phyloP scores from a whole-genome alignment of 768 basidiomycete species.

The Trametes cingulata region DNA sequence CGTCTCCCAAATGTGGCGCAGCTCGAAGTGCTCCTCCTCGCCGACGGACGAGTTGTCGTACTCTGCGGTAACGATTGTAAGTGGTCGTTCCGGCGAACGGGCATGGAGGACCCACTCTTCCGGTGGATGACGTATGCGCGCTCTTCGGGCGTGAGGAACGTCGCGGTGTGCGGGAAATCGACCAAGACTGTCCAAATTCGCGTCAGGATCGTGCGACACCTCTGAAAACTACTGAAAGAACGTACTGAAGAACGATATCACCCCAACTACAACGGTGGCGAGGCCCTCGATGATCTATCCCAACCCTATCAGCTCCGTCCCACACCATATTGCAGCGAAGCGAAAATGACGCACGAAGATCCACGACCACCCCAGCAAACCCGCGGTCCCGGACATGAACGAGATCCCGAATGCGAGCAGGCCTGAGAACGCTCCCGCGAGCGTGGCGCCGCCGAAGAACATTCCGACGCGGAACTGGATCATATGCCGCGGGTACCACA shows the following conservation, averaged over 20 bases:
- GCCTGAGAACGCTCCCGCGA: conserved; percentile 28
- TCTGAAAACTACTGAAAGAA: neutral
- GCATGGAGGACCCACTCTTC: neutral
- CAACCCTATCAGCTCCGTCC: neutral
- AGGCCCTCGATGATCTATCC: conserved; percentile 63
- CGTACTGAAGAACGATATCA: conserved; percentile 35
- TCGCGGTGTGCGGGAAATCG: conserved; percentile 60
- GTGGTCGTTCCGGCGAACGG: neutral
- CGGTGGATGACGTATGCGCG: conserved; percentile 44
- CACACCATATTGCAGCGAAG: no score
- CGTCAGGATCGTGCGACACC: neutral
- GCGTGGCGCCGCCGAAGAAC: conserved; percentile 29
- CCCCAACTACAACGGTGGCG: conserved; percentile 54
- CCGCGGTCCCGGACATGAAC: conserved; percentile 34
- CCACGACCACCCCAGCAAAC: conserved; percentile 33
- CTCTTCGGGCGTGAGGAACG: conserved; percentile 62
- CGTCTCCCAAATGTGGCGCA: conserved; percentile 54
- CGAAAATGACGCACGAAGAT: conserved; percentile 28
- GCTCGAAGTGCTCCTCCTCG: conserved; percentile 61
- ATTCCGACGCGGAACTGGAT: conserved; percentile 28
- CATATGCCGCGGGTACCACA: conserved; percentile 31
- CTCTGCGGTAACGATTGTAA: conserved; percentile 43
- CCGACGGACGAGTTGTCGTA: conserved; percentile 57
- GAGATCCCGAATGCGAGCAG: conserved; percentile 37
- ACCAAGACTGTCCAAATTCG: conserved; percentile 46